Conservation (phyloP, 83 land plant genomes). For the Picea abies region DNA sequence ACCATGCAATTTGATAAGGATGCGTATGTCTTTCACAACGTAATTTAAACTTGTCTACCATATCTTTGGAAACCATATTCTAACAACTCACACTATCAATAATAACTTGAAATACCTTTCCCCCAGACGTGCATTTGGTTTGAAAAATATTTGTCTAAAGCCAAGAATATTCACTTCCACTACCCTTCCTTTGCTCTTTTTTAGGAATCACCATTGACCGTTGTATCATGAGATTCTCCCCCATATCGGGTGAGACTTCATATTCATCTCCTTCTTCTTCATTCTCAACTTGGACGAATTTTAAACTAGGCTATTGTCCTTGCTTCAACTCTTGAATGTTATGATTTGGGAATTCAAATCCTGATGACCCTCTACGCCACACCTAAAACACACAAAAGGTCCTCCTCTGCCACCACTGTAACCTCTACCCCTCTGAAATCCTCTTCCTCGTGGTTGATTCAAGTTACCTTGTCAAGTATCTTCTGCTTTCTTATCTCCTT, state of each 20-base stretch:
- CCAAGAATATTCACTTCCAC: background rate
- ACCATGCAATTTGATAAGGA: background rate
- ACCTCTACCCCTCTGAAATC: too few relatives aligned
- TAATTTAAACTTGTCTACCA: background rate
- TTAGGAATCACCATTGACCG: background rate
- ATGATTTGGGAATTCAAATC: too few relatives aligned
- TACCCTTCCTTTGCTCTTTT: background rate
- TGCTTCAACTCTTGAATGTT: too few relatives aligned
- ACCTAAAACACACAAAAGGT: too few relatives aligned
- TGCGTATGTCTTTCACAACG: background rate
- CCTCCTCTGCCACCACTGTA: too few relatives aligned
- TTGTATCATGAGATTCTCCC: background rate
- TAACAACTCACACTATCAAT: background rate
- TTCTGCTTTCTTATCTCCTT: too few relatives aligned
- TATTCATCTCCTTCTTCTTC: background rate
- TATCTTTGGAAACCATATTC: background rate
- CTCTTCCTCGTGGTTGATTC: too few relatives aligned
- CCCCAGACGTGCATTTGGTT: background rate
- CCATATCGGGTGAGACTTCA: background rate
- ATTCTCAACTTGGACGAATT: background rate
- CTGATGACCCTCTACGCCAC: too few relatives aligned
- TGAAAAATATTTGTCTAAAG: background rate
- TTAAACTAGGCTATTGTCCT: too few relatives aligned
- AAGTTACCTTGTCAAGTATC: too few relatives aligned
- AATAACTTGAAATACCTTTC: background rate